These are phyloP conservation scores for Leccinum insolens DNA, from an alignment of 1,284 basidiomycete species.

Conservation along the genomic window DNA sequence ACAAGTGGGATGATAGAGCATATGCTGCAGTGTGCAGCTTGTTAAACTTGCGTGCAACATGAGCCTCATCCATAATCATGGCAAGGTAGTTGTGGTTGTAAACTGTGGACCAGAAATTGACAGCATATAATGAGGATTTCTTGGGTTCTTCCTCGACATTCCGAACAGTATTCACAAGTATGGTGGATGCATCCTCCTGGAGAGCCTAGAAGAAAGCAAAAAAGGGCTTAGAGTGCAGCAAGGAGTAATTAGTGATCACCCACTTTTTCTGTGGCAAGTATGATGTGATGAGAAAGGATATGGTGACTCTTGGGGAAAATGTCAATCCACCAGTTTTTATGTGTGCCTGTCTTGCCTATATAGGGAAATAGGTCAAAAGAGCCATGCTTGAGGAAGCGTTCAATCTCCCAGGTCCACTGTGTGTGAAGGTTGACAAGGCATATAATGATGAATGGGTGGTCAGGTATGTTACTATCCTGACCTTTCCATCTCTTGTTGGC, in stretches of 20 bases:
- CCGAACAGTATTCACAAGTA: no score
- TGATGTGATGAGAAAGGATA: not conserved
- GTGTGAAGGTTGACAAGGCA: slow-evolving; percentile 5
- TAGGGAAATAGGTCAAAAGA: not conserved
- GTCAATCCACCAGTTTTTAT: not conserved
- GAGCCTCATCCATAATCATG: not conserved
- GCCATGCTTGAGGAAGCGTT: not conserved
- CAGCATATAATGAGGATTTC: not conserved
- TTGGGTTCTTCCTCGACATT: no score
- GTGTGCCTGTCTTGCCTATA: not conserved
- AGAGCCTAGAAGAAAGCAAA: no score
- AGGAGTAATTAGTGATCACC: not conserved
- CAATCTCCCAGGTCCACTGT: slow-evolving; percentile 5
- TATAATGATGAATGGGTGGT: not conserved
- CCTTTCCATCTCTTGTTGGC: slow-evolving; percentile 2
- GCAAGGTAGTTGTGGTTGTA: not conserved
- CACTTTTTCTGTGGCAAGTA: not conserved
- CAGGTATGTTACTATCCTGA: slow-evolving; percentile 1
- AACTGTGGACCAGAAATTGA: not conserved
- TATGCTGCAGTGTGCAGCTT: no score
- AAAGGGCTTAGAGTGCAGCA: not conserved
- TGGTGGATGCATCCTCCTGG: no score
- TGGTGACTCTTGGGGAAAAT: not conserved
- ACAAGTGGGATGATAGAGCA: no score
- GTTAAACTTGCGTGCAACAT: not conserved